Base-by-base conservation (phyloP, 2,329 filamentous ascomycete species). In the Microascus cirrosus region DNA sequence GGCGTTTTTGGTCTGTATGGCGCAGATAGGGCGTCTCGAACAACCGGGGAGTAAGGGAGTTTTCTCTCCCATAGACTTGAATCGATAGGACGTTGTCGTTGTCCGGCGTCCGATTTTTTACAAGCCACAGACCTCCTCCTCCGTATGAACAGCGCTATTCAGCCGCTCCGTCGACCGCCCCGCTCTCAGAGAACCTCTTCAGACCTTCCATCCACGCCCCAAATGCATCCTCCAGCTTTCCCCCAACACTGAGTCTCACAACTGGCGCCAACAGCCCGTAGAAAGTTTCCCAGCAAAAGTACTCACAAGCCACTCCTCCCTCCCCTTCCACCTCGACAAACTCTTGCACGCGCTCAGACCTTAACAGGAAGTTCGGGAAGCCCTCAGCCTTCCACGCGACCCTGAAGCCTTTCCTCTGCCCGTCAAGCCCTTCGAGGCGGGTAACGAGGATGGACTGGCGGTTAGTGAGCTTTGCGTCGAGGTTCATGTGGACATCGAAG, bases 241-340 rank as follows among this genome's bases (percentile, higher is more conserved):
- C 56, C 1, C 71, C 71, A 32, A 70, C 69, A 1, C 66, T 62
- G 32, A 62, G 48, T 63, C 64, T 69, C 18, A 76, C 66, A 13
- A 70, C 64, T 3, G 65, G 65, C 11, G 67, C 70, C 59, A 77
- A 42, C 6, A 67, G 54, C 0, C 75, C 74, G 45, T 71, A 71
- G 61, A 75, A 76, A n/a, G 74, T 77, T 68, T 78, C 74, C 70
- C 70, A 76, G 65, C 69, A 72, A 13, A 59, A 63, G 62, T 76
- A 77, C 60, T 71, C 69, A 22, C 70, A 73, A 20, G 66, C 68
- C n/a, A 63, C 66, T 5, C 61, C 62, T 11, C 59, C 63, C 48
- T 65, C 66, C 20, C 48, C 57, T 52, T 60, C 56, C 24, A 45
- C 58, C 55, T 63, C 58, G 35, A 73, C 62, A 59, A 76, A 69